phyloP scores from a whole-genome alignment of 257 asterid genomes.

The Solanum corneliomulleri region DNA sequence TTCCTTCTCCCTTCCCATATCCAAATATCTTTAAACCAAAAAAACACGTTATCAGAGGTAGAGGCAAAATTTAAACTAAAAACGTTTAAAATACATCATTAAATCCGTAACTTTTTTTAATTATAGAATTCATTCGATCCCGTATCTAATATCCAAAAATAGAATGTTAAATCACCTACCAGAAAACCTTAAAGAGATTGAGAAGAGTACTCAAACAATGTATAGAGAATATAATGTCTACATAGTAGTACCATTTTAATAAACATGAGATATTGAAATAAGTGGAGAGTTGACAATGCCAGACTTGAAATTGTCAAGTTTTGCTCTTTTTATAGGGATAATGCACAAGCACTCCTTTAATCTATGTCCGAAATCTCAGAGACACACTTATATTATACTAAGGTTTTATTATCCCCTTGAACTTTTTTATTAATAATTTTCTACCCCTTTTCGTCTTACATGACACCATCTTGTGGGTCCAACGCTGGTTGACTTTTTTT shows the following conservation, averaged over 20 bases:
- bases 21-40: not conserved
- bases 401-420: too few relatives aligned
- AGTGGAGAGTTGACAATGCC: not conserved
- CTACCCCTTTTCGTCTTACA: too few relatives aligned
- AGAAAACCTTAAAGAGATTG: not conserved
- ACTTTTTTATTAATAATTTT: too few relatives aligned
- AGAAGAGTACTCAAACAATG: not conserved
- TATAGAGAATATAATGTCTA: not conserved
- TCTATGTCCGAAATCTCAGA: too few relatives aligned
- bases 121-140: not conserved
- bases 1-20: not conserved
- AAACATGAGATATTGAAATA: not conserved
- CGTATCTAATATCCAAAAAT: not conserved
- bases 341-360: too few relatives aligned
- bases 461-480: too few relatives aligned
- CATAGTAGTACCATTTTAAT: not conserved
- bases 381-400: too few relatives aligned
- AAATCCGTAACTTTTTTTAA: not conserved
- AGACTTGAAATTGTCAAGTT: not conserved
- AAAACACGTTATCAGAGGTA: fast-evolving
- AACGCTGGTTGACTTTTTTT: too few relatives aligned
- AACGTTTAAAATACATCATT: not conserved
- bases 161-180: not conserved
- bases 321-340: not conserved
- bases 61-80: not conserved